Base-by-base conservation (phyloP, 1,139 yeast genomes). In the Blastobotrys elegans region DNA sequence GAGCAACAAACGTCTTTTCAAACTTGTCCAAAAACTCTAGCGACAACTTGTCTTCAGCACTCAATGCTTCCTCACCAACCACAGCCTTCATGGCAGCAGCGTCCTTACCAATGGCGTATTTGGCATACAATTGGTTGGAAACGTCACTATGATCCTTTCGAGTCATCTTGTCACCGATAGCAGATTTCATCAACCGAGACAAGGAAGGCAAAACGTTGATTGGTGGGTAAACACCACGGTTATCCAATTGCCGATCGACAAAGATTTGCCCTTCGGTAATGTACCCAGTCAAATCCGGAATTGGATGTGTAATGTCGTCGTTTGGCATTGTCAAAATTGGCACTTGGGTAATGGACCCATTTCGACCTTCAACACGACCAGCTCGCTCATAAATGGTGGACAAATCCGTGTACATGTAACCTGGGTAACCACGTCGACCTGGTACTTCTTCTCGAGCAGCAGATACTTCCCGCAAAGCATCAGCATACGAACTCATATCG, bases 31-130 rank as follows among this genome's bases (percentile, higher is more conserved):
- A 81, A 69, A 92, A 92, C 74, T 92, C 99, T 64, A 92, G 78
- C 1, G 98, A 92, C 58, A 92, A 79, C 73, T 92, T 94, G 73
- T 92, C 99, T 72, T 92, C 99, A 57, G 88, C 87, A 32, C 97
- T 89, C 64, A 92, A 77, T 35, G 99, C 98, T 72, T 92, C 99
- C 72, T 92, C 99, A 80, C 99, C 99, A 61, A 92, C 99, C 58
- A 92, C 99, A n/a, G 98, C 96, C 75, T 92, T 92, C 99, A 92
- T 92, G 60, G 98, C 97, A 44, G 98, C 98, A 29, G 98, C 99
- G 72, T 92, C 99, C 73, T 90, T 86, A 76, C 99, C 99, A 74
- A 92, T 94, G 57, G 99, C 99, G 68, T 92, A 92, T 71, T 92
- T 92, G 63, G 99, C 99, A 67, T 92, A 92, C 66, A 92, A 79